Conservation (phyloP, 2,329 filamentous ascomycete genomes). For the Aspergillus brunneoviolaceus region DNA sequence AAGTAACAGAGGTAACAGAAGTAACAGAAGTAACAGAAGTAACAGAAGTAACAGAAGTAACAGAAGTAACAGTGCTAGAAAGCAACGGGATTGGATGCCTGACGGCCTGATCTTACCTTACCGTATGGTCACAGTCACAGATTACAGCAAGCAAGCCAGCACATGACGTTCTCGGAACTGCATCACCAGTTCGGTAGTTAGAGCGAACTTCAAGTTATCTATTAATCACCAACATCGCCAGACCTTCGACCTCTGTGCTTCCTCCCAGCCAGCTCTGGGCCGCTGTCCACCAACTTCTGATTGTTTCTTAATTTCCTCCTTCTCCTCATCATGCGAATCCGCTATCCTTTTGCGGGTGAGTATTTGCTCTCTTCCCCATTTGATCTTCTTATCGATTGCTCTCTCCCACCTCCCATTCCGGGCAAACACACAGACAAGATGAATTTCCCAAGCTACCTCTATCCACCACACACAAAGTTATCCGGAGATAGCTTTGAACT, state of each 20-base stretch:
- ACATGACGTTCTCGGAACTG: background rate
- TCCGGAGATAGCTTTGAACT: background rate
- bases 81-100: background rate
- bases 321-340: conserved; percentile 68
- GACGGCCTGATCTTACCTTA: background rate
- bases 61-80: too few species aligned
- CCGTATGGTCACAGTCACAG: background rate
- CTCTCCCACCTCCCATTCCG: background rate
- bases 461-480: background rate
- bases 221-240: background rate
- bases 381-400: conserved; percentile 1
- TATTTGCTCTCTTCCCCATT: conserved; percentile 18
- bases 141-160: background rate
- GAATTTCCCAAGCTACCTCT: background rate
- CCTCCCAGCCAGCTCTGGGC: background rate
- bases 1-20: too few species aligned
- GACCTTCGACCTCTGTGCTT: background rate
- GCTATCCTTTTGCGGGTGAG: conserved; percentile 83
- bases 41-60: too few species aligned
- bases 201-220: background rate
- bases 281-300: background rate
- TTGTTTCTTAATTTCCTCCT: conserved; percentile 15
- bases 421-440: background rate
- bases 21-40: too few species aligned
- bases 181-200: too few species aligned